Conservation (phyloP, 768 basidiomycete genomes). For the Nidularia sp. region DNA sequence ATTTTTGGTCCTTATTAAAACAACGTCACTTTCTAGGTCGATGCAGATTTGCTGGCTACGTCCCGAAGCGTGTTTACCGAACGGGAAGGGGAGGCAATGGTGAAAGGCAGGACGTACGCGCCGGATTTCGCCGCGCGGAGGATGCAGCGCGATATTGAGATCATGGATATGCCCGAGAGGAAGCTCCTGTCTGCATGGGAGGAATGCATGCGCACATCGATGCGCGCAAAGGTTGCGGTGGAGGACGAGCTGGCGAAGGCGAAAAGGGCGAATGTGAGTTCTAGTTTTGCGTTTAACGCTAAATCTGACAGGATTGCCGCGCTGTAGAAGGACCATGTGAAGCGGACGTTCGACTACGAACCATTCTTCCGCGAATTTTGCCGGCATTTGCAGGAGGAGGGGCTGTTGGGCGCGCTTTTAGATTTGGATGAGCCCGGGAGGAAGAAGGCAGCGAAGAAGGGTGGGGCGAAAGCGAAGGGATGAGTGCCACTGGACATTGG, state of each 20-base stretch:
- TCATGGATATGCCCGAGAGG: conserved; percentile 37
- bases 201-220: conserved; percentile 34
- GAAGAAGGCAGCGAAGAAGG: conserved; percentile 11
- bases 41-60: conserved; percentile 24
- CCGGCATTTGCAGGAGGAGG: conserved; percentile 37
- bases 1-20: no score
- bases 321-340: conserved; percentile 49
- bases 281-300: neutral
- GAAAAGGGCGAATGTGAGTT: conserved; percentile 38
- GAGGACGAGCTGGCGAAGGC: conserved; percentile 50
- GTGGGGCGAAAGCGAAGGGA: neutral
- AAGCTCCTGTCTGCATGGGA: conserved; percentile 42
- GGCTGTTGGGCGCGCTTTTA: conserved; percentile 39
- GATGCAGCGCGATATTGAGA: conserved; percentile 35
- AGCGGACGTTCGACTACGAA: conserved; percentile 61
- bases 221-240: conserved; percentile 32
- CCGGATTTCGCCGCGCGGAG: conserved; percentile 40
- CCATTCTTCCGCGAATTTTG: conserved; percentile 52
- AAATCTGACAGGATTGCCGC: neutral
- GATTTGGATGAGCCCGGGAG: conserved; percentile 29
- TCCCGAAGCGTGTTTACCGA: conserved; percentile 20
- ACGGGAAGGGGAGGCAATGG: conserved; percentile 12
- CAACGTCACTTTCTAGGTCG: conserved; percentile 25
- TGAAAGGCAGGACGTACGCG: conserved; percentile 28
- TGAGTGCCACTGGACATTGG: no score